Evolutionary conservation across 768 basidiomycete species (phyloP).

Genomic region (Sporobolomyces pararoseus): DNA sequence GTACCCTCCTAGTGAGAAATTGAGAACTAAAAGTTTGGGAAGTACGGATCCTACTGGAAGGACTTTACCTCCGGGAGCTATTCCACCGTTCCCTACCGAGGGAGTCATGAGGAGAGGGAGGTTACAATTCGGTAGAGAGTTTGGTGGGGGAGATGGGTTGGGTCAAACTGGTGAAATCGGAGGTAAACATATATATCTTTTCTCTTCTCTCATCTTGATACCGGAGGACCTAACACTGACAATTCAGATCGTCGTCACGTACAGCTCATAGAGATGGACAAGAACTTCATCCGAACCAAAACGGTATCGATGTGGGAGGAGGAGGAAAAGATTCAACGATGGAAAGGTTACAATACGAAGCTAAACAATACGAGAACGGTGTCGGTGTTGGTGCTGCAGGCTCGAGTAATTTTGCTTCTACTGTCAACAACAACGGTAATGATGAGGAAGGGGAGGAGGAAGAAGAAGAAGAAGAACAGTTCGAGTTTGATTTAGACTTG

Average conservation of each 20-base stretch:
- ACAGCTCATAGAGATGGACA: neutral
- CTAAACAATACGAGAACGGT: slow-evolving; percentile 14
- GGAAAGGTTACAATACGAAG: slow-evolving; percentile 23
- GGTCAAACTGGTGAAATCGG: slow-evolving; percentile 41
- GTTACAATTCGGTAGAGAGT: slow-evolving; percentile 38
- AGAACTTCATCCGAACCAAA: neutral
- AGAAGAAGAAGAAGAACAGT: slow-evolving; percentile 34
- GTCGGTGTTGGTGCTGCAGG: no score
- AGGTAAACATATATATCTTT: neutral
- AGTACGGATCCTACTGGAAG: slow-evolving; percentile 33
- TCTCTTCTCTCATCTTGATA: no score
- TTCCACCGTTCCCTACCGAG: slow-evolving; percentile 45
- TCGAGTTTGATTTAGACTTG: slow-evolving; percentile 43
- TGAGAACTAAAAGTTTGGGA: neutral
- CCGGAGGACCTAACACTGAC: neutral
- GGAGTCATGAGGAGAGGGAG: slow-evolving; percentile 40
- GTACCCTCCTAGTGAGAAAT: slow-evolving; percentile 15
- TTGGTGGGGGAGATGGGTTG: slow-evolving; percentile 12
- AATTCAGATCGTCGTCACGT: neutral
- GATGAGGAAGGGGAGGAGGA: neutral
- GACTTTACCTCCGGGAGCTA: slow-evolving; percentile 31
- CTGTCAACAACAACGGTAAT: neutral
- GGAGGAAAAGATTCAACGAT: slow-evolving; percentile 2
- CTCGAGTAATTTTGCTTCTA: neutral
- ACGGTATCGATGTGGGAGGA: neutral